Conservation (phyloP, 352 stramenopile species). For the Detonula confervacea region DNA sequence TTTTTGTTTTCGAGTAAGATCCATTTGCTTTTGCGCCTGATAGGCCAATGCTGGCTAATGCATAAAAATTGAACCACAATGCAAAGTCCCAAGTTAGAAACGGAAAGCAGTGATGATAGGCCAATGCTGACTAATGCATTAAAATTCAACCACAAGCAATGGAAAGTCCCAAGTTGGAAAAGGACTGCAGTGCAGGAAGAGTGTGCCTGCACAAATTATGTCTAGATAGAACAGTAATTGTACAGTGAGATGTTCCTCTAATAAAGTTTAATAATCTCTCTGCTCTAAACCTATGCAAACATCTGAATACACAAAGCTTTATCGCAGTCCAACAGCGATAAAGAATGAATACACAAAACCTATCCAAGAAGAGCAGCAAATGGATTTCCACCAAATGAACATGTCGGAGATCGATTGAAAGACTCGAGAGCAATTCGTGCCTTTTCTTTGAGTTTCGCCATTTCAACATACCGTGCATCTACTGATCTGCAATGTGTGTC, state of each 20-base stretch:
- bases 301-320: too few relatives aligned
- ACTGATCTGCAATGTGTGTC: conserved; percentile 52
- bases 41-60: too few relatives aligned
- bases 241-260: neutral
- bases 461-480: conserved; percentile 69
- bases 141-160: too few relatives aligned
- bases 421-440: conserved; percentile 67
- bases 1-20: too few relatives aligned
- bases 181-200: too few relatives aligned
- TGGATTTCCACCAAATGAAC: conserved; percentile 38
- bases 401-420: conserved; percentile 32
- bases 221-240: neutral
- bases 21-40: too few relatives aligned
- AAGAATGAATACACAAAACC: neutral
- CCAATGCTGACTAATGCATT: too few relatives aligned
- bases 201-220: too few relatives aligned
- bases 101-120: too few relatives aligned
- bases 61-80: too few relatives aligned
- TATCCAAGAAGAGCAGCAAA: conserved; percentile 32
- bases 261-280: conserved; percentile 9
- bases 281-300: neutral
- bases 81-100: too few relatives aligned
- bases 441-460: conserved; percentile 72
- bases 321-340: neutral
- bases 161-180: too few relatives aligned